Percentiles rank a stretch among this genome's conserved stretches.
phyloP scores from a whole-genome alignment of 2,329 filamentous ascomycete species.

The Alternaria gaisen region DNA sequence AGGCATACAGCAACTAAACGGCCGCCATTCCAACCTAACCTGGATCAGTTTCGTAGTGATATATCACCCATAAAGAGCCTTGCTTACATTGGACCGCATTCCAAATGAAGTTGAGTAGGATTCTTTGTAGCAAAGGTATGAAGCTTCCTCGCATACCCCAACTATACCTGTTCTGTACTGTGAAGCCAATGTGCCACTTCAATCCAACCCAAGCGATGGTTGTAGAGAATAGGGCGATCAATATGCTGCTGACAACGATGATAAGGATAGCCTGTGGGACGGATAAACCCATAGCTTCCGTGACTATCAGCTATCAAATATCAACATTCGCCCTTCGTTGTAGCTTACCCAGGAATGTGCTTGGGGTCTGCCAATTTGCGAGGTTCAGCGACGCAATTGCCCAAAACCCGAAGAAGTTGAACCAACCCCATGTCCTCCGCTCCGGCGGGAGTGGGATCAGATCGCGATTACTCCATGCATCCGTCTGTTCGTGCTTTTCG shows the following conservation, averaged over 20 bases:
- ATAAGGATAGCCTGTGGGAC: slow-evolving; percentile 59
- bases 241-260: slow-evolving; percentile 55
- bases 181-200: slow-evolving; percentile 62
- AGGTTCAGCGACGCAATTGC: slow-evolving; percentile 53
- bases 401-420: slow-evolving; percentile 57
- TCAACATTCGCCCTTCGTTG: not conserved
- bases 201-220: slow-evolving; percentile 60
- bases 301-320: slow-evolving; percentile 7
- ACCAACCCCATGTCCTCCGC: slow-evolving; percentile 54
- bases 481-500: slow-evolving; percentile 56
- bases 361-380: slow-evolving; percentile 60
- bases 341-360: slow-evolving; percentile 53
- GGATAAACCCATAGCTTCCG: slow-evolving; percentile 56
- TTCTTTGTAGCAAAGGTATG: slow-evolving; percentile 58
- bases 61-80: not conserved
- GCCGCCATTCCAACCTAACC: slow-evolving; percentile 49
- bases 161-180: slow-evolving; percentile 59
- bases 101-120: slow-evolving; percentile 62
- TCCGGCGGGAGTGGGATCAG: slow-evolving; percentile 50
- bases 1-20: slow-evolving; percentile 46
- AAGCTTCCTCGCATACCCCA: slow-evolving; percentile 62
- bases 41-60: not conserved
- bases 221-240: slow-evolving; percentile 56
- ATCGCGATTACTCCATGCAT: slow-evolving; percentile 53
- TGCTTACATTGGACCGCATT: slow-evolving; percentile 58